These are phyloP conservation scores for Candida montana DNA, from an alignment of 805 yeast species.

Conservation along the genomic window DNA sequence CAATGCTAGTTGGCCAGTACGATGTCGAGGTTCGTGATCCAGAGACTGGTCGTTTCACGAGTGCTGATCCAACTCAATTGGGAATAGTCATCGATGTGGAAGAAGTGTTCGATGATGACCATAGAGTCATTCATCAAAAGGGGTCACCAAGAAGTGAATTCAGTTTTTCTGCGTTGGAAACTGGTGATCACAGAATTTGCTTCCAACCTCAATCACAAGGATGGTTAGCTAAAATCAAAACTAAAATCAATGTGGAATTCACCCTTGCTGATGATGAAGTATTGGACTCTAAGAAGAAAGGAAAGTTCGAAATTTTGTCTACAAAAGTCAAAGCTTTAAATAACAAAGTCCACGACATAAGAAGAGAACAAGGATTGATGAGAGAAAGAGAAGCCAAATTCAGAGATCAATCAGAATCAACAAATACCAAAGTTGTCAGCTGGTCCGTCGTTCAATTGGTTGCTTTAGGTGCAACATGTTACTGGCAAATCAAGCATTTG, in stretches of 20 bases:
- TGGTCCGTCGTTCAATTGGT: constrained; percentile 72
- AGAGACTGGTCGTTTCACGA: constrained; percentile 29
- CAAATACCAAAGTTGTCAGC: constrained; percentile 64
- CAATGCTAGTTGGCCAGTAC: constrained; percentile 45
- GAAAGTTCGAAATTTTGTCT: constrained; percentile 45
- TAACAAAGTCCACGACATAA: constrained; percentile 51
- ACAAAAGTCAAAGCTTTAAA: constrained; percentile 53
- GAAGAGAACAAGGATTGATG: constrained; percentile 60
- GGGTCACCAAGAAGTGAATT: constrained; percentile 62
- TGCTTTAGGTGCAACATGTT: constrained; percentile 64
- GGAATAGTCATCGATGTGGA: constrained; percentile 42
- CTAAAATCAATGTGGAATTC: constrained; percentile 71
- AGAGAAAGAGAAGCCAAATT: constrained; percentile 67
- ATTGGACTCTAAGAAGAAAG: constrained; percentile 58
- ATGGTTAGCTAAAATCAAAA: constrained; percentile 34
- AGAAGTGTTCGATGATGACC: constrained; percentile 79
- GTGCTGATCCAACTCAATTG: constrained; percentile 30
- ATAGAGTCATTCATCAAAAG: constrained; percentile 67
- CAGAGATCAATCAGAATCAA: constrained; percentile 71
- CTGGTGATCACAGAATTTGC: constrained; percentile 87
- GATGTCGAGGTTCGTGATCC: constrained; percentile 41
- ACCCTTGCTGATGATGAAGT: constrained; percentile 61
- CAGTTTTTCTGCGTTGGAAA: constrained; percentile 74
- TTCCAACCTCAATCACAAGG: constrained; percentile 47
- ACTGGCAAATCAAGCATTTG: constrained; percentile 71